Evolutionary conservation across 176 grass and related monocot genomes (phyloP).

Genomic region (Cymbopogon citratus): DNA sequence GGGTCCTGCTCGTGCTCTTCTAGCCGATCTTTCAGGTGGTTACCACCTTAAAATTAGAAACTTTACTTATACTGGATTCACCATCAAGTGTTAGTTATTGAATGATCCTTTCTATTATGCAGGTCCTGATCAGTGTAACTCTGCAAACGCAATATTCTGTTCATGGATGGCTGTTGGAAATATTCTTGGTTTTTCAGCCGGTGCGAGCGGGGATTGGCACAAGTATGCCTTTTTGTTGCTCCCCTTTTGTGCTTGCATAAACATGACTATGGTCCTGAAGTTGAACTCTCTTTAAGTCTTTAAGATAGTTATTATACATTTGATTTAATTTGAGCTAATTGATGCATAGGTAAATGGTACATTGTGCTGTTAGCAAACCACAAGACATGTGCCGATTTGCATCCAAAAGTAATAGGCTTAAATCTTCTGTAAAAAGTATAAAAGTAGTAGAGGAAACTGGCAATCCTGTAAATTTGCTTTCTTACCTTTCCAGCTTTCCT

Average conservation of each 20-base stretch:
- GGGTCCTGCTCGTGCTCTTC: constrained; percentile 92
- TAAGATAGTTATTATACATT: not conserved
- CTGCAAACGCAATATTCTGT: constrained; percentile 99
- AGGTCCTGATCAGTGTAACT: constrained; percentile 92
- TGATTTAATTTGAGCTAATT: not conserved
- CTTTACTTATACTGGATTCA: not conserved
- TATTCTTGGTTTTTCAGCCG: constrained; percentile 80
- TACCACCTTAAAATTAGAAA: constrained; percentile 6
- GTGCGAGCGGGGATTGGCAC: constrained; percentile 79
- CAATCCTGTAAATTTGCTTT: not conserved
- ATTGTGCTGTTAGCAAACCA: not conserved
- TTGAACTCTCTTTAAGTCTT: not conserved
- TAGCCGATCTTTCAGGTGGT: constrained; percentile 92
- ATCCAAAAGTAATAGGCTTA: not conserved
- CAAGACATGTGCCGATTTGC: not conserved
- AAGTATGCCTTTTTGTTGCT: constrained; percentile 38
- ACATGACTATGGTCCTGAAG: not conserved
- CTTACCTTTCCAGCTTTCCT: not conserved
- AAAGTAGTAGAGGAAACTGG: not conserved
- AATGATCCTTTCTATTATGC: constrained; percentile 2
- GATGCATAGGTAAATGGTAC: not conserved
- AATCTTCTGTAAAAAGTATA: not conserved
- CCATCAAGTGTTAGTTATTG: not conserved
- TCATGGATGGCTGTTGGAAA: constrained; percentile 99
- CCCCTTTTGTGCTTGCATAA: constrained; percentile 24